Evolutionary conservation across 345 rosid genomes (phyloP), one percentile per base, ranked within the genome.

Genomic region (Anacardium occidentale): DNA sequence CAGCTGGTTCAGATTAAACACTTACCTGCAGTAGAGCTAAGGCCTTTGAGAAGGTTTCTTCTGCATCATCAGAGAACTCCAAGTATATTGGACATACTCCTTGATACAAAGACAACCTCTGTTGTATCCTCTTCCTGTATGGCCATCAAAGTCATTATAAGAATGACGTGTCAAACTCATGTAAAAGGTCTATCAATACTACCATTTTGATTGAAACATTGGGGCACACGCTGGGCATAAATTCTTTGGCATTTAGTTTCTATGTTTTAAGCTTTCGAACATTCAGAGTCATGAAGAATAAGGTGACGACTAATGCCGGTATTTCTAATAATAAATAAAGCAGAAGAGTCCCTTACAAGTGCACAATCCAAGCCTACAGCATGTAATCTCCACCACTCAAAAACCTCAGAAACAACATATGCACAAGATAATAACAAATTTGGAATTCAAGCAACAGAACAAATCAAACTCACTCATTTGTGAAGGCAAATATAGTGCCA

Each of bases 41-140:
- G 69, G 99, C 97, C 67, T 85, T 86, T 32, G 78, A 79, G 66
- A 95, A 95, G 24, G 97, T 91, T 54, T 91, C 90, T 81, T 95
- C 99, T 42, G 98, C 94, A 83, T 95, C 98, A 76, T 88, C 94
- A n/a, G 89, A 78, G 80, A 95, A 95, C 77, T 91, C 87, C 93
- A 92, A 85, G 87, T 83, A 87, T 67, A 95, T 84, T 63, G 99
- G 93, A 62, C 97, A 95, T 57, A 91, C 96, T 73, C 99, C 99
- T 85, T 92, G 97, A 80, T 95, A 95, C 67, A 91, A 80, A 62
- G 99, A 97, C 76, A 95, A 73, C 72, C 98, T 85, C 81, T 92
- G 98, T 34, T 88, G 92, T 80, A 91, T 86, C 82, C 79, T 87
- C 85, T 91, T 89, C 82, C 98, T 95, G 82, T 81, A 86, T 10